phyloP scores from a whole-genome alignment of 768 basidiomycete genomes.

The Zangia roseola region DNA sequence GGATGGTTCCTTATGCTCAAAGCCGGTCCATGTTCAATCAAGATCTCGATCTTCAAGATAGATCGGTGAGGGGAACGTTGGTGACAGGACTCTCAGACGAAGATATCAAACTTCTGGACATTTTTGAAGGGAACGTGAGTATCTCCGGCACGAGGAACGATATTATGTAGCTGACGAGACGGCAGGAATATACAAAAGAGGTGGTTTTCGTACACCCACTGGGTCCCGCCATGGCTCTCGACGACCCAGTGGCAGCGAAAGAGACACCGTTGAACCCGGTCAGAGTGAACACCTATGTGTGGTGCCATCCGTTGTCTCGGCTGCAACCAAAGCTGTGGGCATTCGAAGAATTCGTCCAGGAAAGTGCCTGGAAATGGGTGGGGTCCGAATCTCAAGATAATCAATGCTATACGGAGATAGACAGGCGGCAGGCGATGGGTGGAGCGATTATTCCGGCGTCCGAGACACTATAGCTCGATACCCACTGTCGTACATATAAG shows the following conservation, averaged over 20 bases:
- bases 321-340: constrained; percentile 72
- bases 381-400: constrained; percentile 38
- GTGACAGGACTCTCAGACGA: constrained; percentile 64
- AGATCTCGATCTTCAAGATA: constrained; percentile 58
- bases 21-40: constrained; percentile 47
- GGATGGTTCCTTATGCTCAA: constrained; percentile 59
- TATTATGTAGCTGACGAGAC: background rate
- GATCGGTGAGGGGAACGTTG: constrained; percentile 73
- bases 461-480: too few species aligned
- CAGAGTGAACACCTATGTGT: constrained; percentile 75
- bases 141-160: background rate
- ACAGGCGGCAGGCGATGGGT: constrained; percentile 43
- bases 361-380: constrained; percentile 81
- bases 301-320: constrained; percentile 38
- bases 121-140: constrained; percentile 79
- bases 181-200: constrained; percentile 70
- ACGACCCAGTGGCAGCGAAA: constrained; percentile 24
- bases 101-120: constrained; percentile 71
- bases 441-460: constrained; percentile 26
- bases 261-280: constrained; percentile 39
- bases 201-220: constrained; percentile 58
- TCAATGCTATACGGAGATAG: constrained; percentile 51
- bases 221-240: constrained; percentile 37
- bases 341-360: constrained; percentile 74
- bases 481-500: too few species aligned